Percentiles rank a stretch among this genome's conserved stretches.
These are phyloP conservation scores for Acacia concinna DNA, from an alignment of 331 rosid genomes.

Conservation along the genomic window DNA sequence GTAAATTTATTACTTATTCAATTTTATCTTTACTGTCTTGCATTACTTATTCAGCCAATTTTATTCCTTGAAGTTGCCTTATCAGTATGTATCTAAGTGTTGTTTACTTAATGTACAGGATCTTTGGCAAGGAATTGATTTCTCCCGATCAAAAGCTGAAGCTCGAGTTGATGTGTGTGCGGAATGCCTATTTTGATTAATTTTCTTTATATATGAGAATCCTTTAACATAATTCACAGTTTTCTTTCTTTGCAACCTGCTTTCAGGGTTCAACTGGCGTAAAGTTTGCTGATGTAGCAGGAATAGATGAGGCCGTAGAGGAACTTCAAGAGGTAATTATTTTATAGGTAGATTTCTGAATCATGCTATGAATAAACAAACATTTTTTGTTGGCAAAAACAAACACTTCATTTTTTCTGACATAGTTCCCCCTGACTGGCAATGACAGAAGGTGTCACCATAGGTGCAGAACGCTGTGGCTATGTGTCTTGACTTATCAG, in stretches of 20 bases:
- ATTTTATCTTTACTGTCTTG: neutral
- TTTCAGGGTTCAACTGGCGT: slow-evolving; percentile 97
- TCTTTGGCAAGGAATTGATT: slow-evolving; percentile 99
- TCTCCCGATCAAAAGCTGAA: slow-evolving; percentile 96
- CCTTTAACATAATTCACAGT: slow-evolving; percentile 16
- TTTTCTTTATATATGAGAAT: neutral
- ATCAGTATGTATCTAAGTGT: slow-evolving; percentile 1
- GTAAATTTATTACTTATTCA: neutral
- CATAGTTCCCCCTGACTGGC: neutral
- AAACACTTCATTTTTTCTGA: neutral
- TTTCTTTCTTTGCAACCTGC: slow-evolving; percentile 31
- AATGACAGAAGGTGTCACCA: neutral
- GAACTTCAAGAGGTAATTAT: slow-evolving; percentile 86
- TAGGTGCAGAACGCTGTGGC: neutral
- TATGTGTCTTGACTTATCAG: neutral
- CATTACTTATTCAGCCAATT: neutral
- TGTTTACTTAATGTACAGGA: slow-evolving; percentile 59
- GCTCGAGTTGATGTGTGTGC: slow-evolving; percentile 96
- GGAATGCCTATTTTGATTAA: neutral
- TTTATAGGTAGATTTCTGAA: neutral
- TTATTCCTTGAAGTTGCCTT: neutral
- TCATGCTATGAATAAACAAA: neutral
- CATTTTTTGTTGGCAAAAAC: neutral
- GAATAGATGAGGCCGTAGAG: slow-evolving; percentile 97
- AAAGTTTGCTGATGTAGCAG: slow-evolving; percentile 88